Percentiles rank a stretch among this genome's conserved stretches.
Conservation (phyloP, 106 monocot species). For the Allium fistulosum region DNA sequence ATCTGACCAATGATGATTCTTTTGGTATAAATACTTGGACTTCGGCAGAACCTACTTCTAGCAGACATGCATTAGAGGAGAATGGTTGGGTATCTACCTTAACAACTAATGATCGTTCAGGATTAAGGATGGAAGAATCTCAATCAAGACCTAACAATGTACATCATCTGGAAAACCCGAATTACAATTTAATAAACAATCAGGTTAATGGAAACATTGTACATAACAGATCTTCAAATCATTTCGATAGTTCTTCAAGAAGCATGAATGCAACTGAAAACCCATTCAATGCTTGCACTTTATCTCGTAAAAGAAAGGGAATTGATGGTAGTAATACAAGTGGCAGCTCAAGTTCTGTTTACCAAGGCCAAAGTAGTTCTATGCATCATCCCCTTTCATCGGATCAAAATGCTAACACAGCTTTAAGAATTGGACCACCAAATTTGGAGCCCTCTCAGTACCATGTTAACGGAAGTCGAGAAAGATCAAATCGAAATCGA, state of each 20-base stretch:
- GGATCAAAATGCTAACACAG: constrained; percentile 4
- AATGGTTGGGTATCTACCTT: constrained; percentile 10
- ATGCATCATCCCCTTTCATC: constrained; percentile 3
- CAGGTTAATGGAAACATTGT: constrained; percentile 2
- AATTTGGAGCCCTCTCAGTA: neutral
- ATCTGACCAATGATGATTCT: constrained; percentile 8
- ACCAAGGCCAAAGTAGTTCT: constrained; percentile 19
- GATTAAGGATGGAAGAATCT: constrained; percentile 14
- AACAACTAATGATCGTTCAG: neutral
- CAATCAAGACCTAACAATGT: no score
- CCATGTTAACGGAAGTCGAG: constrained; percentile 15
- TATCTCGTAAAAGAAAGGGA: constrained; percentile 45
- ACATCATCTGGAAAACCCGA: constrained; percentile 7
- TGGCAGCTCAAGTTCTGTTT: constrained; percentile 20
- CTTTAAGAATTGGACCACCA: constrained; percentile 4
- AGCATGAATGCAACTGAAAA: no score
- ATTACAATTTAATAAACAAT: constrained; percentile 22
- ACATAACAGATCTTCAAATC: no score
- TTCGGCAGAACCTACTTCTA: constrained; percentile 7
- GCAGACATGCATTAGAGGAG: constrained; percentile 11
- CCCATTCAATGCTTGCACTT: constrained; percentile 12
- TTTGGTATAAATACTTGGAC: constrained; percentile 9
- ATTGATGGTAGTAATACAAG: constrained; percentile 22
- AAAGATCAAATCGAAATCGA: constrained; percentile 27
- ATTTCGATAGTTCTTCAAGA: no score